These are phyloP conservation scores for Delphinella strobiligena DNA, from an alignment of 2,329 filamentous ascomycete genomes.

Conservation along the genomic window DNA sequence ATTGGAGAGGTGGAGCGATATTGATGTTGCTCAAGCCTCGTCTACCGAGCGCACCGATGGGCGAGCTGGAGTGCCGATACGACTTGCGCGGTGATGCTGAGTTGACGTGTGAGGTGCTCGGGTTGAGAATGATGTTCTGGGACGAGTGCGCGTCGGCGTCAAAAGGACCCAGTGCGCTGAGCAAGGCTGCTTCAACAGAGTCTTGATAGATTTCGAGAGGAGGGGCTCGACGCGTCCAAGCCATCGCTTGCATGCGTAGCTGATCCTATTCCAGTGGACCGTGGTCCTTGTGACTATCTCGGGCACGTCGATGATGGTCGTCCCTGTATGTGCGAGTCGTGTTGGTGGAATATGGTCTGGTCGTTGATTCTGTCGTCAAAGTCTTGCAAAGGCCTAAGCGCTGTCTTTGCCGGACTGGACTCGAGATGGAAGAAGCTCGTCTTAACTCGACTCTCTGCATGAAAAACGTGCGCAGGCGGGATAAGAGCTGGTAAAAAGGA, in stretches of 20 bases:
- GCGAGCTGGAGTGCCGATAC: constrained; percentile 42
- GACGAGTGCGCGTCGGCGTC: constrained; percentile 35
- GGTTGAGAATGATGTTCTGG: constrained; percentile 56
- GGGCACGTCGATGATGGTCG: not conserved
- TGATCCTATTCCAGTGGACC: not conserved
- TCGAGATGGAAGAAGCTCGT: no score
- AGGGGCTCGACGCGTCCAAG: constrained; percentile 43
- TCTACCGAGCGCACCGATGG: constrained; percentile 46
- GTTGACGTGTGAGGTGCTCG: constrained; percentile 39
- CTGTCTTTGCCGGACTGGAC: no score
- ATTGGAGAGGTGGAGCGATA: constrained; percentile 51
- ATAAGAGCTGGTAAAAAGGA: not conserved
- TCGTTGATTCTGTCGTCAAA: not conserved
- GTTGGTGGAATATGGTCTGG: not conserved
- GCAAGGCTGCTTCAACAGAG: constrained; percentile 39
- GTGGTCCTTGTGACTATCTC: not conserved
- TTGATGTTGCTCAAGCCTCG: constrained; percentile 55
- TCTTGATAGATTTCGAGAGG: constrained; percentile 45
- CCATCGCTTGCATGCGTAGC: constrained; percentile 24
- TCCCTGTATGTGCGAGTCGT: not conserved
- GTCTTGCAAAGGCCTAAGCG: no score
- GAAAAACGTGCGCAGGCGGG: not conserved
- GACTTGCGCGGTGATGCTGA: constrained; percentile 60
- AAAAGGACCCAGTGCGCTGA: constrained; percentile 31
- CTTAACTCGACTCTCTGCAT: not conserved